Evolutionary conservation across 176 grass and related monocot species (phyloP).

Genomic region (Zea mays): DNA sequence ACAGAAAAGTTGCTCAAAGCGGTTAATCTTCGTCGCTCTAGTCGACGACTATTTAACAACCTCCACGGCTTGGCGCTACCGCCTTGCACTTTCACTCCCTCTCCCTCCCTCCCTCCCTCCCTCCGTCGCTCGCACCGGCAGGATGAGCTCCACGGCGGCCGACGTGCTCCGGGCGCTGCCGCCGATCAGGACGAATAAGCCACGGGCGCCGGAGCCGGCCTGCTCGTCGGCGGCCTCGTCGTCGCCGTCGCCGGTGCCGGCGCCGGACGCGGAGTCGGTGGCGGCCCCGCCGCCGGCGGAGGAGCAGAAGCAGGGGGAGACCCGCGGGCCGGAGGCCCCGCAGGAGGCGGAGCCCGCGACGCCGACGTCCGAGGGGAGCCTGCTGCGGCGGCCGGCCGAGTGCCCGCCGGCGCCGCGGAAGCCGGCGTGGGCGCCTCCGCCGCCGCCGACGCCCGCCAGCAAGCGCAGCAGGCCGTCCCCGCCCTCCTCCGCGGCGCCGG

Average conservation of each 20-base stretch:
- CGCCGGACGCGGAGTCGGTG: not conserved
- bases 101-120: not conserved
- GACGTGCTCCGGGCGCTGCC: slow-evolving; percentile 29
- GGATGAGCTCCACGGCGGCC: slow-evolving; percentile 38
- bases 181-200: slow-evolving; percentile 44
- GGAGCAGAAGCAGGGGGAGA: not conserved
- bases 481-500: not conserved
- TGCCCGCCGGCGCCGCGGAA: slow-evolving; percentile 67
- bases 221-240: slow-evolving; percentile 11
- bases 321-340: not conserved
- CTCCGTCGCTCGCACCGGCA: not conserved
- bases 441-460: too few relatives aligned
- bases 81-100: not conserved
- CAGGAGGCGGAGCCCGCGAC: slow-evolving; percentile 37
- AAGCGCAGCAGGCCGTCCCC: too few relatives aligned
- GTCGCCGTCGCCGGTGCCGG: slow-evolving; percentile 16
- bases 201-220: not conserved
- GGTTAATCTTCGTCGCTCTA: not conserved
- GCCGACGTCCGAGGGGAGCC: slow-evolving; percentile 61
- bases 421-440: slow-evolving; percentile 7
- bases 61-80: slow-evolving; percentile 34
- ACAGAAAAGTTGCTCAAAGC: not conserved
- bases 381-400: slow-evolving; percentile 39
- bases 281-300: not conserved
- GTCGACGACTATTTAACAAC: slow-evolving; percentile 43